Evolutionary conservation across 2,329 filamentous ascomycete genomes (phyloP), one percentile per base, ranked within the genome.

Genomic region (Periconia macrospinosa): DNA sequence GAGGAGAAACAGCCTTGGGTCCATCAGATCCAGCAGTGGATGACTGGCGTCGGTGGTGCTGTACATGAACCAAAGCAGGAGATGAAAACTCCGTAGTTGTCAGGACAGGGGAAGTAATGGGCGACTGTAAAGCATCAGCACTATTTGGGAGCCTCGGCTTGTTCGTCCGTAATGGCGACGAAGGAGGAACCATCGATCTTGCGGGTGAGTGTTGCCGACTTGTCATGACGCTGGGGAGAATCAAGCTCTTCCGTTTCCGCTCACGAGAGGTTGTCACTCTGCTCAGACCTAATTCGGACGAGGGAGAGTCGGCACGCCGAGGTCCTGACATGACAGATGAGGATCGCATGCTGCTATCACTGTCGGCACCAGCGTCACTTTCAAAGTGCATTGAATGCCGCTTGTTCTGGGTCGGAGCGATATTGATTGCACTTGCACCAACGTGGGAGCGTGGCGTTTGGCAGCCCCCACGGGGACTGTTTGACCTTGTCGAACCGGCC

Each of bases 141-240:
- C 76, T 80, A 57, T 80, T 82, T 2, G 84, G 82, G 43, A 86
- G 81, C 33, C 92, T 86, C 33, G 92, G 89, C 69, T 96, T 97
- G 44, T 84, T 83, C 65, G 95, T 92, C 37, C 93, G 85, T 52
- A 99, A 77, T 1, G 94, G 94, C 1, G 92, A 96, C 1, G 92
- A 91, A 2, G 92, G 91, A 45, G 88, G 86, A 8, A 83, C 78
- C 47, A 82, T 79, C 53, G 91, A 84, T 59, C 93, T 84, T 9
- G 89, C 92, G 3, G 94, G 94, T 0, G 94, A 99, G 66, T 93
- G 90, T 67, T 96, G 92, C 23, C 94, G 86, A 48, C 86, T 88
- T 41, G 91, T 95, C 35, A 88, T 84, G 8, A 91, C 81, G 10
- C 90, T 86, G 0, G 92, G 87, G 17, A 97, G 81, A 47, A 96